A percentile compares a stretch with the other conserved stretches of the same genome.
Evolutionary conservation across 179 eudicot genomes (phyloP).

Genomic region (Beta lomatogona): DNA sequence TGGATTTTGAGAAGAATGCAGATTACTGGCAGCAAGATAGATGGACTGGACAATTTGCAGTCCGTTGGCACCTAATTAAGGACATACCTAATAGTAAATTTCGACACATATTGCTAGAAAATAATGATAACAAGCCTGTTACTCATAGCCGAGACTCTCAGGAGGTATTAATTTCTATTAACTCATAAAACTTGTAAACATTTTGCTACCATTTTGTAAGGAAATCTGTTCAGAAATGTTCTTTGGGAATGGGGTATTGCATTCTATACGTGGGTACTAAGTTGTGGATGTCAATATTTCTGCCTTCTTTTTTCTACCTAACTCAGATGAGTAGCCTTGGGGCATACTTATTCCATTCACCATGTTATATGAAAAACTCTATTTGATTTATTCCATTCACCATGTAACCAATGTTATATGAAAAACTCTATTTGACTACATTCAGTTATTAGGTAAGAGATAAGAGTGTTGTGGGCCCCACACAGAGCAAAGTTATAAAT

Average conservation of each 20-base stretch:
- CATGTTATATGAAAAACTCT: not conserved
- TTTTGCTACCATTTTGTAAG: not conserved
- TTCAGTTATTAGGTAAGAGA: too few relatives aligned
- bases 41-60: slow-evolving; percentile 98
- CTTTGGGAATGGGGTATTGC: not conserved
- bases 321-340: too few relatives aligned
- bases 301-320: not conserved
- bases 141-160: slow-evolving; percentile 98
- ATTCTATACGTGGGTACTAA: not conserved
- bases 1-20: slow-evolving; percentile 86
- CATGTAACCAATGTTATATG: not conserved
- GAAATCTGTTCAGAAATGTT: not conserved
- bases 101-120: slow-evolving; percentile 85
- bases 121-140: slow-evolving; percentile 94
- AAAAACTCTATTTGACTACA: too few relatives aligned
- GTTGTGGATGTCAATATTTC: not conserved
- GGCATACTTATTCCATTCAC: not conserved
- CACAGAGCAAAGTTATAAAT: too few relatives aligned
- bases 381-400: not conserved
- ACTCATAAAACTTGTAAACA: not conserved
- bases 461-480: too few relatives aligned
- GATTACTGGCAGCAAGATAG: slow-evolving; percentile 99
- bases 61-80: slow-evolving; percentile 84
- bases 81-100: slow-evolving; percentile 88
- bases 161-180: slow-evolving; percentile 55